Percentiles rank a stretch among this genome's conserved stretches.
Evolutionary conservation across 2,329 filamentous ascomycete species (phyloP).

Genomic region (Verticillium tricorpus): DNA sequence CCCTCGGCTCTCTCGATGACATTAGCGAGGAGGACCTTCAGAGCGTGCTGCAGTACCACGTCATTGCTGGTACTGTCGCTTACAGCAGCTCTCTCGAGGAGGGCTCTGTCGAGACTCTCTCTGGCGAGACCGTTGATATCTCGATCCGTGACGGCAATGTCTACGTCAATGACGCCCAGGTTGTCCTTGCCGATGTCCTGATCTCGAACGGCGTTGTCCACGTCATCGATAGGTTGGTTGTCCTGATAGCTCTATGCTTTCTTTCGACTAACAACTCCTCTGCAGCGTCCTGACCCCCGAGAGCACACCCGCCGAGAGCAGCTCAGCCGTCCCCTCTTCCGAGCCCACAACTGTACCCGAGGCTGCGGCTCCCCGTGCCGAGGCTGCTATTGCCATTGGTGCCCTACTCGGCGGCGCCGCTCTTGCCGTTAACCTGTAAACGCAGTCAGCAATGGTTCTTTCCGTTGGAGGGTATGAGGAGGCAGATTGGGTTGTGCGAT

Average conservation of each 20-base stretch:
- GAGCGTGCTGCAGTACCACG: constrained; percentile 58
- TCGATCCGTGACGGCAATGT: constrained; percentile 2
- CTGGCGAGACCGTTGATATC: constrained; percentile 31
- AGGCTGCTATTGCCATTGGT: constrained; percentile 35
- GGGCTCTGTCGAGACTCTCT: constrained; percentile 6
- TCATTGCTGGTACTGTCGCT: constrained; percentile 47
- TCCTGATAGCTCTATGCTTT: too few species aligned
- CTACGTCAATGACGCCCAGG: constrained; percentile 27
- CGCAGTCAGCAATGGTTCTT: not conserved
- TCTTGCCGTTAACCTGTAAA: constrained; percentile 16
- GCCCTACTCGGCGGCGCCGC: constrained; percentile 42
- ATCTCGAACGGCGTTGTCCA: constrained; percentile 52
- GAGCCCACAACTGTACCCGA: constrained; percentile 26
- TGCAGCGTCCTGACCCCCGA: constrained; percentile 52
- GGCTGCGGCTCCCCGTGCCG: constrained; percentile 23
- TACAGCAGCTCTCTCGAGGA: constrained; percentile 15
- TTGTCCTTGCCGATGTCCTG: constrained; percentile 43
- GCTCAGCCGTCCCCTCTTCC: constrained; percentile 38
- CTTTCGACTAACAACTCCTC: not conserved
- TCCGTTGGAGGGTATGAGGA: not conserved
- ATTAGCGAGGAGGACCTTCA: constrained; percentile 42
- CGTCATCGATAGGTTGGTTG: constrained; percentile 48
- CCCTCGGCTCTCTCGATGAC: constrained; percentile 45
- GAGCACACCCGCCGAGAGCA: constrained; percentile 35
- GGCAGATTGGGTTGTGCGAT: not conserved